Evolutionary conservation across 2,329 filamentous ascomycete genomes (phyloP).

Genomic region (Xylaria hypoxylon): DNA sequence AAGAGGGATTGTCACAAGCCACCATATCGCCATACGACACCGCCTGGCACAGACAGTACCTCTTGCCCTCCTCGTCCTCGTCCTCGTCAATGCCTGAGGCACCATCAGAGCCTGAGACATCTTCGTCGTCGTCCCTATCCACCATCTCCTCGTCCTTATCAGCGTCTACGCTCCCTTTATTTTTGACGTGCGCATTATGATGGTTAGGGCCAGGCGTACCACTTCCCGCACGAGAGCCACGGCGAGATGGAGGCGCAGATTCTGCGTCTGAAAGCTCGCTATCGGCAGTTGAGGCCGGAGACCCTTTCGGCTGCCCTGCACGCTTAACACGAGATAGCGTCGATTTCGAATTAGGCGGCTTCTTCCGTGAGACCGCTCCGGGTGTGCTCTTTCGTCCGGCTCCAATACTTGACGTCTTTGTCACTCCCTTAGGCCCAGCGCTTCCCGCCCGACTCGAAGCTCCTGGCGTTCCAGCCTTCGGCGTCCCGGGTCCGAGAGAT

Average conservation of each 20-base stretch:
- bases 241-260: constrained; percentile 65
- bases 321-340: constrained; percentile 72
- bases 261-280: constrained; percentile 74
- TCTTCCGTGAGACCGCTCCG: constrained; percentile 50
- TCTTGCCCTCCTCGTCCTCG: constrained; percentile 80
- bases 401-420: constrained; percentile 58
- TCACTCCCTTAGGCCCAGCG: constrained; percentile 66
- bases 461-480: constrained; percentile 60
- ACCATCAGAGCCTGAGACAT: constrained; percentile 55
- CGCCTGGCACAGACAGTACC: constrained; percentile 86
- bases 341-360: constrained; percentile 62
- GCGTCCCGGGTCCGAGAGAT: constrained; percentile 72
- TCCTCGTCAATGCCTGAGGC: constrained; percentile 61
- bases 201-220: constrained; percentile 53
- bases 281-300: constrained; percentile 71
- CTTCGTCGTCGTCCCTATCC: constrained; percentile 61
- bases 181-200: constrained; percentile 40
- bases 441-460: constrained; percentile 65
- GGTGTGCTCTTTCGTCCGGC: constrained; percentile 60
- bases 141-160: constrained; percentile 49
- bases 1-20: constrained; percentile 85
- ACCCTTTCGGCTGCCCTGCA: constrained; percentile 65
- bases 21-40: constrained; percentile 91
- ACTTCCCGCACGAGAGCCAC: constrained; percentile 52
- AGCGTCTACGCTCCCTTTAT: constrained; percentile 39